Base-by-base conservation (phyloP, 352 stramenopile species). In the Globisporangium cederbergense region DNA sequence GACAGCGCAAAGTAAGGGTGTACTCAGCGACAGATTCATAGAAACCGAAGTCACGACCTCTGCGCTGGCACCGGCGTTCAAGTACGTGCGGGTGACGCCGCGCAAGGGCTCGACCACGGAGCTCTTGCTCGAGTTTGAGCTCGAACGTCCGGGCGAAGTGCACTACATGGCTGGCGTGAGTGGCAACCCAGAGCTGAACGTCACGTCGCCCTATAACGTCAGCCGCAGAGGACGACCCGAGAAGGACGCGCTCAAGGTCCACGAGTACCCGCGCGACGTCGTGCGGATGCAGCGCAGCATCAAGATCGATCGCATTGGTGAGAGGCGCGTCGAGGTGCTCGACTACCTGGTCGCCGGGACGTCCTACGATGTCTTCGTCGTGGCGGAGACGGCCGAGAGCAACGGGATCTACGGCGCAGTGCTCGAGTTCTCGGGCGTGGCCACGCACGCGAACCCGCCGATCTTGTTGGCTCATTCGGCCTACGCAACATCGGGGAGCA, bases 51-150 rank as follows among this genome's bases (percentile, higher is more conserved):
- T 89, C 16, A 77, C 65, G 49, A 92, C 86, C 0, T 75, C 79
- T 28, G 68, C 73, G 1, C 32, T 62, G 16, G 74, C 84, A 0
- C 82, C 86, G 22, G 72, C 16, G 5, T 89, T 95, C 58, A 74
- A 66, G 1, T 63, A 75, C 22, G 22, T 92, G 2, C 47, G 55
- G 6, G 53, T 91, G 11, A 54, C 73, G 5, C 86, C 84, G 1
- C 83, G 86, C 5, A 77, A 76, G 18, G 86, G 82, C 32, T 92
- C 86, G 2, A 95, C 86, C 54, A 95, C 84, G 0, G 86, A 95
- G 53, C 55, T 92, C 7, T 7, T 90, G 18, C 64, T 95, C 9
- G 60, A 70, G 7, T 81, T 89, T 47, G 71, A 76, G 32, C 68
- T 95, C 20, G 75, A 84, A 36, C 68, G 73, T 28, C 79, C 80